Base-by-base conservation (phyloP, 345 rosid genomes). In the Erysimum cheiranthoides region DNA sequence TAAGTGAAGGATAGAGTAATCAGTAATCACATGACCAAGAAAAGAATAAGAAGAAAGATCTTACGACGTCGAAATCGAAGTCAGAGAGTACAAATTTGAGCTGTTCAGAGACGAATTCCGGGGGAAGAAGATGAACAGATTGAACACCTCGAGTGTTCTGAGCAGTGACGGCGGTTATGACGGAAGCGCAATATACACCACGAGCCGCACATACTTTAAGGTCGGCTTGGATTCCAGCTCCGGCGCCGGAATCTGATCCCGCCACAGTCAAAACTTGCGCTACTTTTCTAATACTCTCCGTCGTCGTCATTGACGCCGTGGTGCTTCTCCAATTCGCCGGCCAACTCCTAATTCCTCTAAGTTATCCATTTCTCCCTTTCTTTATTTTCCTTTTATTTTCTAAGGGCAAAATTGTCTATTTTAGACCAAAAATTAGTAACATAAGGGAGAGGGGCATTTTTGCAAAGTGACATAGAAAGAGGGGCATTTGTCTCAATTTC, bases 141-240 rank as follows among this genome's bases (percentile, higher is more conserved):
- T 92, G 99, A 47, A 95, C 99, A 6, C 97, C 97, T 7, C 81
- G 82, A 6, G 94, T 92, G 82, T 92, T 92, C 86, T 95, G 97
- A 12, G 97, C 97, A 2, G 99, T 92, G 71, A 95, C 84, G 12
- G 94, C 93, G 13, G 97, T 95, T 10, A 95, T 83, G 10, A 89
- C 99, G 27, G 97, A 86, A 27, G 97, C 93, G 39, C 99, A 95
- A 61, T 90, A 95, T 4, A 89, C 99, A 34, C 93, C 90, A 49
- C 97, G 90, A 2, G 97, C 96, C 4, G 91, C 93, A 58, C 99
- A 95, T 32, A 92, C 83, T 87, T 92, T 95, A 4, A 95, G 86
- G 82, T 92, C 99, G 21, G 99, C 97, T 80, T 95, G 99, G 49
- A 95, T 92, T 62, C 97, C 97, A 18, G 99, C 97, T 39, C 97